These are phyloP conservation scores for Wickerhamiella siamensis DNA, from an alignment of 805 yeast species.

Conservation along the genomic window DNA sequence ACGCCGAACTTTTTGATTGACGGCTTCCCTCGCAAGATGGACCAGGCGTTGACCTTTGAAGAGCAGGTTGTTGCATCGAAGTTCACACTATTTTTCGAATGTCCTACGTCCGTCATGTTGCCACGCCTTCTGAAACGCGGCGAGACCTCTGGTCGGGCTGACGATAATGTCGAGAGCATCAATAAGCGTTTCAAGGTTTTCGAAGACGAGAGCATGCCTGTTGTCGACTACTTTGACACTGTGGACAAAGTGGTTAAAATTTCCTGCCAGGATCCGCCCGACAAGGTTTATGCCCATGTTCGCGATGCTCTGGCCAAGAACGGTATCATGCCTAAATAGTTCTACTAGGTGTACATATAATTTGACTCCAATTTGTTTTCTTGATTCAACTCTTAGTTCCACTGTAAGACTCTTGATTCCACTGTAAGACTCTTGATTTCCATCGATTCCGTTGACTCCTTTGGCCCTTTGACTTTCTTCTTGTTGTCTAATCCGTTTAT, in stretches of 20 bases:
- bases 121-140: conserved; percentile 78
- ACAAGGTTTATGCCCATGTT: conserved; percentile 58
- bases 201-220: conserved; percentile 84
- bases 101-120: conserved; percentile 74
- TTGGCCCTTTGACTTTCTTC: not conserved
- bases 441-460: too few species aligned
- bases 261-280: conserved; percentile 67
- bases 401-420: too few species aligned
- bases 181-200: conserved; percentile 79
- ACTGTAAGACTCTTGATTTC: too few species aligned
- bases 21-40: conserved; percentile 98
- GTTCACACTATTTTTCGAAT: conserved; percentile 32
- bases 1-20: conserved; percentile 61
- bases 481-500: conserved; percentile 1
- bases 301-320: conserved; percentile 43
- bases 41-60: conserved; percentile 91
- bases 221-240: conserved; percentile 63
- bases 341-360: not conserved
- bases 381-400: too few species aligned
- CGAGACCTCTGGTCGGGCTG: conserved; percentile 85
- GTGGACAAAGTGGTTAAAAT: conserved; percentile 65
- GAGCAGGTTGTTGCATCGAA: conserved; percentile 34
- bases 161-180: conserved; percentile 85
- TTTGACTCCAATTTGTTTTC: too few species aligned
- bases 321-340: conserved; percentile 8